Base-by-base conservation (phyloP, 2,329 filamentous ascomycete genomes). In the Botrytis cinerea region DNA sequence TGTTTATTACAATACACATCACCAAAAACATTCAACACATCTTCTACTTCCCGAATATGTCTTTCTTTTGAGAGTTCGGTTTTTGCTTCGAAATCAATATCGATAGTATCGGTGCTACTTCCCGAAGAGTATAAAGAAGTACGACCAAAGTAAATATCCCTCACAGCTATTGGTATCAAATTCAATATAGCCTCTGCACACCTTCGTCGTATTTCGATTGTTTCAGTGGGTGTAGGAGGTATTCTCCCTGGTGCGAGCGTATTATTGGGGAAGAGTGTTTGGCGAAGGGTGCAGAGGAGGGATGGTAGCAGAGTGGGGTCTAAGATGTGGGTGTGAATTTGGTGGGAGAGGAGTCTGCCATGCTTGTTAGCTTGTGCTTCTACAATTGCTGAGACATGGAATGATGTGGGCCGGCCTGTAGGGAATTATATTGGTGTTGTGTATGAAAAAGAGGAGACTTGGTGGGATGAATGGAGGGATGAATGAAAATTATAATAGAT, bases 1-100 rank as follows among this genome's bases (percentile, higher is more conserved):
- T 98, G 94, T 84, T 95, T 97, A 83, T 99, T 99, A 83, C 94
- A 92, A 83, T 97, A 97, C 70, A 88, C 86, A 82, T 98, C 94
- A 25, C 88, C 89, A 77, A 97, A 91, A 54, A 95, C 85, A 78
- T 92, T 89, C 64, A 98, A 85, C 63, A 94, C 84, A 75, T 84
- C 83, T 70, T 88, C 84, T 35, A 87, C 84, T 70, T 84, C 80
- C 57, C 68, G 72, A 10, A 72, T 60, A 51, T 72, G 71, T 28
- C 51, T 59, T 60, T 72, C 71, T 45, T 60, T 72, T 43, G 48
- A 68, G 4, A 28, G 25, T 32, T 57, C 35, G 48, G 48, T 68
- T 68, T 68, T 57, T 25, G 48, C 48, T 68, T 68, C 66, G 18
- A 43, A 25, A 57, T 68, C 48, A 1, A 25, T 43, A 25, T 57